Conservation (phyloP, 2,329 filamentous ascomycete species). For the Pseudogymnoascus verrucosus region DNA sequence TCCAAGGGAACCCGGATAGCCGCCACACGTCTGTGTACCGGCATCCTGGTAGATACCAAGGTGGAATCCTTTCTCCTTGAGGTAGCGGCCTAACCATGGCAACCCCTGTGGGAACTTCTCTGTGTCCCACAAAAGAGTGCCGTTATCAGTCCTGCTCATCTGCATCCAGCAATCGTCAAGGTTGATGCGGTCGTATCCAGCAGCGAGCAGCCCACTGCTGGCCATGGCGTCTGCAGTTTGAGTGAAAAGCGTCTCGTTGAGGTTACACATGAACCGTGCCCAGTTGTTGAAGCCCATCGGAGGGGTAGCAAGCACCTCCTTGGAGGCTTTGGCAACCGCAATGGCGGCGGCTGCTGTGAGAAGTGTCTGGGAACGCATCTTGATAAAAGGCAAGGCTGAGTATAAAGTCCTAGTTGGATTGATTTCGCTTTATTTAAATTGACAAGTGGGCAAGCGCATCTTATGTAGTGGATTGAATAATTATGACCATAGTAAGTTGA, state of each 20-base stretch:
- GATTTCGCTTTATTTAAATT: background rate
- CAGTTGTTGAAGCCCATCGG: slow-evolving; percentile 45
- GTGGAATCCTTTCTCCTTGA: slow-evolving; percentile 49
- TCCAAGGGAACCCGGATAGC: slow-evolving; percentile 47
- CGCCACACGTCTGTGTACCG: slow-evolving; percentile 39
- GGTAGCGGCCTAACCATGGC: slow-evolving; percentile 40
- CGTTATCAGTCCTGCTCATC: slow-evolving; percentile 34
- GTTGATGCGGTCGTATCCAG: slow-evolving; percentile 48
- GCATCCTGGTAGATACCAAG: slow-evolving; percentile 50
- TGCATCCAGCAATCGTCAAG: slow-evolving; percentile 53
- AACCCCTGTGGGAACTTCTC: slow-evolving; percentile 51
- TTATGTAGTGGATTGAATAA: background rate
- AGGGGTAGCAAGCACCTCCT: slow-evolving; percentile 26
- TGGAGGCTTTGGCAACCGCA: background rate
- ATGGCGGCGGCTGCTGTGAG: background rate
- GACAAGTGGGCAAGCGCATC: background rate
- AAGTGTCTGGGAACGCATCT: background rate
- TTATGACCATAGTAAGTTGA: background rate
- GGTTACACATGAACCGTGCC: slow-evolving; percentile 37
- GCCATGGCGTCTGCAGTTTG: slow-evolving; percentile 37
- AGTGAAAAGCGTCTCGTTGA: slow-evolving; percentile 38
- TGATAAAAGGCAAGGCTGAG: background rate
- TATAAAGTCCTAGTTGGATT: background rate
- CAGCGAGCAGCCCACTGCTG: slow-evolving; percentile 32
- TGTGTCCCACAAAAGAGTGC: slow-evolving; percentile 37